A percentile compares a stretch with the other conserved stretches of the same genome.
phyloP scores from a whole-genome alignment of 2,329 filamentous ascomycete genomes.

The Sodiomyces alkalinus region DNA sequence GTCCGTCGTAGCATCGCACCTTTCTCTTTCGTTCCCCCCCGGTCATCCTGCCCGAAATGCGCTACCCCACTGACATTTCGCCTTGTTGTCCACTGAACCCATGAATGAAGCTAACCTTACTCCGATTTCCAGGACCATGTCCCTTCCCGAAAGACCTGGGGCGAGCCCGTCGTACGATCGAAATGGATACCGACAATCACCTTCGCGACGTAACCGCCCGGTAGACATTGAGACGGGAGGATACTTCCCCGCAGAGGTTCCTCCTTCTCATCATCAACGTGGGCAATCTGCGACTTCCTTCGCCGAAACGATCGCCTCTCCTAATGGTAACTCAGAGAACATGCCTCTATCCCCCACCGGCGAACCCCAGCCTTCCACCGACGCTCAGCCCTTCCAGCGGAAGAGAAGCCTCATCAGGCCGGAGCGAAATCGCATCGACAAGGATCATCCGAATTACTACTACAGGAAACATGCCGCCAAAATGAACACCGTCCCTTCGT shows the following conservation, averaged over 20 bases:
- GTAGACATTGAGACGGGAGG: constrained; percentile 56
- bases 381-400: constrained; percentile 30
- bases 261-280: constrained; percentile 27
- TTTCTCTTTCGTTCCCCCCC: too few relatives aligned
- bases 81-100: too few relatives aligned
- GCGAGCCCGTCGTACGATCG: constrained; percentile 44
- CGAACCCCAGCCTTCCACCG: constrained; percentile 13
- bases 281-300: constrained; percentile 42
- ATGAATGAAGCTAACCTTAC: too few relatives aligned
- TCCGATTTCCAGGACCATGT: constrained; percentile 43
- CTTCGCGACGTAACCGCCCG: constrained; percentile 47
- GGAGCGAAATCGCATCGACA: constrained; percentile 72
- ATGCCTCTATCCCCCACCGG: constrained; percentile 36
- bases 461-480: constrained; percentile 90
- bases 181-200: constrained; percentile 51
- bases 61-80: too few relatives aligned
- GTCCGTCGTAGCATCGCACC: too few relatives aligned
- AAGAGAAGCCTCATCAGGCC: constrained; percentile 85
- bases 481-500: constrained; percentile 80
- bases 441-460: constrained; percentile 85
- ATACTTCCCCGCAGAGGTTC: constrained; percentile 21
- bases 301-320: constrained; percentile 38
- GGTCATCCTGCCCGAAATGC: too few relatives aligned
- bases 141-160: constrained; percentile 49
- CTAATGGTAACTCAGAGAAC: constrained; percentile 40